phyloP scores from a whole-genome alignment of 768 basidiomycete genomes.

The Russula earlei region DNA sequence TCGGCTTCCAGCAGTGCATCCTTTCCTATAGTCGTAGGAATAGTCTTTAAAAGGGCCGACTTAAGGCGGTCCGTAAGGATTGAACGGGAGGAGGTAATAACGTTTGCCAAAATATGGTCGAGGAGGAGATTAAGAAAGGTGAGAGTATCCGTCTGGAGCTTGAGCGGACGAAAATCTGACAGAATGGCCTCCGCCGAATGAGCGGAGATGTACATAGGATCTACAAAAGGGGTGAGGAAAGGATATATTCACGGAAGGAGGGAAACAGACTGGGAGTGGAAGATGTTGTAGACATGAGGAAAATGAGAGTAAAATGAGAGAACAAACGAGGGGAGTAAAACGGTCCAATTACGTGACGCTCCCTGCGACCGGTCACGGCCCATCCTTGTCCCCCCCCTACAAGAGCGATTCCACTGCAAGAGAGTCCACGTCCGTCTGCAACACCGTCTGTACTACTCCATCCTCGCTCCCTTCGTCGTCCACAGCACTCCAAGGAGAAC shows the following conservation, averaged over 20 bases:
- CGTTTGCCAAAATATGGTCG: conserved; percentile 74
- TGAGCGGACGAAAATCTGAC: conserved; percentile 87
- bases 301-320: not conserved
- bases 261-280: not conserved
- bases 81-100: conserved; percentile 57
- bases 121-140: conserved; percentile 68
- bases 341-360: not conserved
- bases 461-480: not conserved
- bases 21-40: conserved; percentile 80
- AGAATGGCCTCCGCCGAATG: conserved; percentile 87
- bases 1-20: conserved; percentile 91
- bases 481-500: not conserved
- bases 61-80: conserved; percentile 68
- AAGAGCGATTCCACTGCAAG: conserved; percentile 3
- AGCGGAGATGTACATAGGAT: conserved; percentile 70
- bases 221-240: conserved; percentile 24
- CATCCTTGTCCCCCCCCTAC: not conserved
- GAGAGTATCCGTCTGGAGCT: conserved; percentile 71
- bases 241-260: too few relatives aligned
- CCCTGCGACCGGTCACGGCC: too few relatives aligned
- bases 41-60: conserved; percentile 55
- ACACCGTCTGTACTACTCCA: not conserved
- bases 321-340: too few relatives aligned
- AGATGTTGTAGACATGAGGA: conserved; percentile 1
- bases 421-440: not conserved